phyloP scores from a whole-genome alignment of 495 filamentous ascomycete species.

The Neurospora sp. region DNA sequence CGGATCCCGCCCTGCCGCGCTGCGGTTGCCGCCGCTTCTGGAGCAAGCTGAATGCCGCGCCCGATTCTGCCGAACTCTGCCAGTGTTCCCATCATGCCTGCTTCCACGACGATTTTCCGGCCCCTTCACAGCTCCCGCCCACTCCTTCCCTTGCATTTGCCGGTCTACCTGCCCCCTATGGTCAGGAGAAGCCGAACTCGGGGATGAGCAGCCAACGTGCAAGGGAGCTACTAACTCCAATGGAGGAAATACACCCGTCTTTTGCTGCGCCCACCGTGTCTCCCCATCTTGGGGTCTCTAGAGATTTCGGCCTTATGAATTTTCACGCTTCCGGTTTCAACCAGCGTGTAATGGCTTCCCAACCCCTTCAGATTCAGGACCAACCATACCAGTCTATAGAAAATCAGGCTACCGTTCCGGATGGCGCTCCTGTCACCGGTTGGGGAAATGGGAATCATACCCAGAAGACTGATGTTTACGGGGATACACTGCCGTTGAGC shows the following conservation, averaged over 20 bases:
- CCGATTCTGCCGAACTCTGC: slow-evolving; percentile 42
- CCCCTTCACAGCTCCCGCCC: slow-evolving; percentile 15
- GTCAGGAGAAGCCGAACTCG: slow-evolving; percentile 38
- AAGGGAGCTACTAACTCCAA: slow-evolving; percentile 35
- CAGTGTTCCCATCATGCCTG: slow-evolving; percentile 66
- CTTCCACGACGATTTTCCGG: slow-evolving; percentile 45
- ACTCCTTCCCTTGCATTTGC: slow-evolving; percentile 7
- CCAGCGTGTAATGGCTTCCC: slow-evolving; percentile 7
- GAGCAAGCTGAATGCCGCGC: slow-evolving; percentile 27
- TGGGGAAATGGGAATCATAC: slow-evolving; percentile 36
- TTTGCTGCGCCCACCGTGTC: slow-evolving; percentile 25
- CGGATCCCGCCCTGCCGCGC: slow-evolving; percentile 39
- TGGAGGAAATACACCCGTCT: slow-evolving; percentile 20
- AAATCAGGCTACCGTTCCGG: not conserved
- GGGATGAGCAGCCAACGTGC: slow-evolving; percentile 7
- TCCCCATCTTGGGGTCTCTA: slow-evolving; percentile 16
- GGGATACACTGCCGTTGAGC: slow-evolving; percentile 33
- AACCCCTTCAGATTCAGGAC: slow-evolving; percentile 12
- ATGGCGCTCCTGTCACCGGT: not conserved
- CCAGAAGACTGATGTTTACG: slow-evolving; percentile 14
- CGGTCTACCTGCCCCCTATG: slow-evolving; percentile 7
- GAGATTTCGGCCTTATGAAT: slow-evolving; percentile 25
- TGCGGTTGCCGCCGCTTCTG: slow-evolving; percentile 63
- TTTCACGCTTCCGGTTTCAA: slow-evolving; percentile 14
- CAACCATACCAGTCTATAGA: not conserved